These are phyloP conservation scores for Typha latifolia DNA, from an alignment of 176 grass and related monocot genomes.

Conservation along the genomic window DNA sequence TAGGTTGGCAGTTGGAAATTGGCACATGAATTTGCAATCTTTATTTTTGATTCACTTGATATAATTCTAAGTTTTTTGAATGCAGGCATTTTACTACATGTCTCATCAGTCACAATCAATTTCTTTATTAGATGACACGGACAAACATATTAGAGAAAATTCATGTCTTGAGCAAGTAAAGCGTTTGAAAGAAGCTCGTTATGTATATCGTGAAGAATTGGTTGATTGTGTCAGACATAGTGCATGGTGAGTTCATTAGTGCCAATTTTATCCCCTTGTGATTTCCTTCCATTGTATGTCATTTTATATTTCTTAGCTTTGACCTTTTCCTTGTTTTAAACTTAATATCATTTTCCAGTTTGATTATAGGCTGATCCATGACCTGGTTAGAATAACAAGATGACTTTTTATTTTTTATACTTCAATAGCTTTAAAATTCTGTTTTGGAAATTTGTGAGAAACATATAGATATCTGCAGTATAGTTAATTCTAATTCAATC, in stretches of 20 bases:
- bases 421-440: background rate
- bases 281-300: constrained; percentile 10
- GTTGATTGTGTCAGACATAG: constrained; percentile 74
- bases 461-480: background rate
- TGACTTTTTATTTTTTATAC: background rate
- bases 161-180: constrained; percentile 68
- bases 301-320: background rate
- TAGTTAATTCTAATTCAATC: too few species aligned
- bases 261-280: background rate
- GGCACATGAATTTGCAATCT: background rate
- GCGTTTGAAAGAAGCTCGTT: constrained; percentile 73
- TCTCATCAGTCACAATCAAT: constrained; percentile 66
- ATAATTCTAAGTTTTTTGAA: constrained; percentile 7
- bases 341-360: background rate
- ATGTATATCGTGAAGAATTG: constrained; percentile 74
- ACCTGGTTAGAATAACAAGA: background rate
- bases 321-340: background rate
- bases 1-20: background rate
- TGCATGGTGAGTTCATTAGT: constrained; percentile 49
- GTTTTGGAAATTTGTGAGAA: background rate
- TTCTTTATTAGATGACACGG: constrained; percentile 78
- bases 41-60: background rate
- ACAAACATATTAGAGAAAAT: constrained; percentile 78
- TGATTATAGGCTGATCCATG: background rate
- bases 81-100: constrained; percentile 81